These are phyloP conservation scores for Dictyophora rubrovolvata DNA, from an alignment of 768 basidiomycete species.

Conservation along the genomic window DNA sequence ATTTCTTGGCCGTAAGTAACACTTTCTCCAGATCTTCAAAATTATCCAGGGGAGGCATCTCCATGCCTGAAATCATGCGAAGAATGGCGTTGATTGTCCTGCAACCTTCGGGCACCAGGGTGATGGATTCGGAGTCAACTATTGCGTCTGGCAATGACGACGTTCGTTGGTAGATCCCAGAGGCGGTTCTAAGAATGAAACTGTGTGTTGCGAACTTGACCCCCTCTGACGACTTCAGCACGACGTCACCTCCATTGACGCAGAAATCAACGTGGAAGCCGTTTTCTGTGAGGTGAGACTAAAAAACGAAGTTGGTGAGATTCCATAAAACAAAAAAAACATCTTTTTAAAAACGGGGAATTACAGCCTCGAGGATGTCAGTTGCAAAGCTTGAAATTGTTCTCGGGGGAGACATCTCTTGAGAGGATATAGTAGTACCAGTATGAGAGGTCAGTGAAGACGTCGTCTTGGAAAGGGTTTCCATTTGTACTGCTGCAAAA, in stretches of 20 bases:
- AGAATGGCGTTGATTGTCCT: constrained; percentile 45
- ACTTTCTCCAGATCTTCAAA: constrained; percentile 47
- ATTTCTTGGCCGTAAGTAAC: constrained; percentile 58
- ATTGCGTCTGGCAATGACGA: constrained; percentile 38
- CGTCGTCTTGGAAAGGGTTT: not conserved
- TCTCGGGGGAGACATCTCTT: not conserved
- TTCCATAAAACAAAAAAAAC: not conserved
- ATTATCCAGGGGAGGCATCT: constrained; percentile 36
- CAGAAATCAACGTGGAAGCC: constrained; percentile 40
- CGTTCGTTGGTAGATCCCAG: constrained; percentile 54
- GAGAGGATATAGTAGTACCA: not conserved
- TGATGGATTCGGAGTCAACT: constrained; percentile 14
- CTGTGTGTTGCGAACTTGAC: constrained; percentile 48
- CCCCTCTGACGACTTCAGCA: constrained; percentile 39
- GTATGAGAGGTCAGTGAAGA: not conserved
- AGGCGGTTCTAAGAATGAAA: constrained; percentile 50
- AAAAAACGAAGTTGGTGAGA: not conserved
- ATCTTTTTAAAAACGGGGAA: not conserved
- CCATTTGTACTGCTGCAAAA: not conserved
- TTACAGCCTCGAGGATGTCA: not conserved
- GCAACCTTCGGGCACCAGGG: constrained; percentile 49
- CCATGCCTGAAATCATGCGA: constrained; percentile 51
- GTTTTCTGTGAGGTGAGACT: not conserved
- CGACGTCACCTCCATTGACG: constrained; percentile 43
- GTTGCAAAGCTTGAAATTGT: not conserved